Base-by-base conservation (phyloP, 371 early-diverging fungal genomes). In the Capniomyces stellatus region DNA sequence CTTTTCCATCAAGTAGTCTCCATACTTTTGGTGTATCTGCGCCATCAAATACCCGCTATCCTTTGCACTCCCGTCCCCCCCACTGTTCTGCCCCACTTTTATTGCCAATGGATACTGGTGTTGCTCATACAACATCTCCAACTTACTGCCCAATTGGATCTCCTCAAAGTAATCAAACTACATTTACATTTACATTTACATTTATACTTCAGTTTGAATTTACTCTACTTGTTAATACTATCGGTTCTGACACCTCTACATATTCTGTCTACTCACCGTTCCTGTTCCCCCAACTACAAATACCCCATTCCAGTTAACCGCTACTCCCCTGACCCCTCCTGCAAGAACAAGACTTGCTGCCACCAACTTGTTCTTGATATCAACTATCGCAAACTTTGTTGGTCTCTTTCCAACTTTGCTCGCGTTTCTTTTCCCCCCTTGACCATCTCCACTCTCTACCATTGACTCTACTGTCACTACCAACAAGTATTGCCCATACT, bases 1-100 rank as follows among this genome's bases (percentile, higher is more conserved):
- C 57, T 89, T 89, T 59, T 58, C 59, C 62, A 92, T 89, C 24
- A 93, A 73, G 66, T 83, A 84, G 67, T 96, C 97, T 3, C 87
- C 97, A 58, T 91, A 88, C 54, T 85, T 82, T 58, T 81, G 84
- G 68, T 89, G 85, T 25, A 96, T 92, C 27, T 92, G 91, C 0
- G 89, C 77, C 44, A 89, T 77, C 43, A 77, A 81, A 2, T n/a
- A n/a, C n/a, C n/a, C n/a, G n/a, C n/a, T n/a, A n/a, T n/a, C n/a
- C n/a, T 73, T 75, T 58, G 76, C 72, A 52, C 81, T 82, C 52
- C 78, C 82, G 19, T 54, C 51, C 8, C 25, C 31, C 56, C 52
- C 59, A 4, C 67, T 63, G 54, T 82, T 81, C 68, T 82, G 79
- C 0, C 82, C 85, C 58, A 85, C 63, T 55, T 81, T 84, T 54